Evolutionary conservation across 805 yeast genomes (phyloP).

Genomic region (Isabelozyma pseudorhagii): DNA sequence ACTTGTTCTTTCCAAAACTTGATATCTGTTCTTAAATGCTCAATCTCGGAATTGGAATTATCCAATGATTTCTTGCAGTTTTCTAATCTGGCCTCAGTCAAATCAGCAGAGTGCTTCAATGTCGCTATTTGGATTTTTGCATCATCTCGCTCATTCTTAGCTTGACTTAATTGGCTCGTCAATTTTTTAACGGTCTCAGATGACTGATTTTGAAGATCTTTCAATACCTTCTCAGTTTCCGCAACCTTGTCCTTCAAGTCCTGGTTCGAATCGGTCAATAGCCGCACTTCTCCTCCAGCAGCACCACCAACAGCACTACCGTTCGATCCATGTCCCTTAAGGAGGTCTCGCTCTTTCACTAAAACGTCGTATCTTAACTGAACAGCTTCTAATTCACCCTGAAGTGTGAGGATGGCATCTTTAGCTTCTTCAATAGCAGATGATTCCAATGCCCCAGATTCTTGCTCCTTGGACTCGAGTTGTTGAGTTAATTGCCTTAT

Average conservation of each 20-base stretch:
- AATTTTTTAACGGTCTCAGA: constrained; percentile 45
- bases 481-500: constrained; percentile 70
- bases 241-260: constrained; percentile 31
- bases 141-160: constrained; percentile 31
- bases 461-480: constrained; percentile 61
- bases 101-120: constrained; percentile 50
- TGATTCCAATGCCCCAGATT: constrained; percentile 39
- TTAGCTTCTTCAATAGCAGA: constrained; percentile 60
- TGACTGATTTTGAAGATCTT: constrained; percentile 34
- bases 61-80: constrained; percentile 33
- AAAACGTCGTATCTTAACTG: constrained; percentile 52
- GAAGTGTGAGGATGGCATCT: constrained; percentile 61
- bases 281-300: neutral
- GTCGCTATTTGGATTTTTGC: constrained; percentile 49
- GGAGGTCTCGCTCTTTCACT: constrained; percentile 67
- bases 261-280: constrained; percentile 15
- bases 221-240: constrained; percentile 36
- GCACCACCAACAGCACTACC: neutral
- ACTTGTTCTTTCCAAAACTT: constrained; percentile 41
- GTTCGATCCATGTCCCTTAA: constrained; percentile 28
- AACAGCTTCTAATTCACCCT: constrained; percentile 52
- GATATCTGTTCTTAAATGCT: constrained; percentile 24
- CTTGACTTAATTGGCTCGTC: constrained; percentile 29
- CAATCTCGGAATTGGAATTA: constrained; percentile 24
- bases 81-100: constrained; percentile 52